These are phyloP conservation scores for Lepiota subincarnata DNA, from an alignment of 768 basidiomycete species.

Conservation along the genomic window DNA sequence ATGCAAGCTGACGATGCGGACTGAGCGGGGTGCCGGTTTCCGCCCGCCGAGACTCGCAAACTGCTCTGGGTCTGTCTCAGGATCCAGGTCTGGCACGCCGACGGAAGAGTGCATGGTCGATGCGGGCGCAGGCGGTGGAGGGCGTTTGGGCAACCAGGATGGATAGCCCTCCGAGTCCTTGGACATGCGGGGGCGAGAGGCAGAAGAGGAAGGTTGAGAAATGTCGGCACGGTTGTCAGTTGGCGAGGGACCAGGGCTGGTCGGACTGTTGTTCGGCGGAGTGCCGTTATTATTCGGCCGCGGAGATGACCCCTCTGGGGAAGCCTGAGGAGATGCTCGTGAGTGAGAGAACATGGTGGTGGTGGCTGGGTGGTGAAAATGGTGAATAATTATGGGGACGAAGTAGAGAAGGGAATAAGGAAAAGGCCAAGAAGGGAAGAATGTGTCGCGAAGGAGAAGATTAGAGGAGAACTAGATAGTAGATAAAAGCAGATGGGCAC, in stretches of 20 bases:
- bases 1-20: slow-evolving; percentile 74
- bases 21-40: slow-evolving; percentile 74
- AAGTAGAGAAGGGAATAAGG: background rate
- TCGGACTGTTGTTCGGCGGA: slow-evolving; percentile 20
- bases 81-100: slow-evolving; percentile 28
- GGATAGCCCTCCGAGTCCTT: slow-evolving; percentile 70
- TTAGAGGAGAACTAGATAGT: background rate
- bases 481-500: slow-evolving; percentile 9
- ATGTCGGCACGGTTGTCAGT: slow-evolving; percentile 15
- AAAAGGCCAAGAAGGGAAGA: background rate
- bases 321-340: slow-evolving; percentile 36
- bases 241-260: slow-evolving; percentile 17
- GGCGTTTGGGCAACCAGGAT: slow-evolving; percentile 78
- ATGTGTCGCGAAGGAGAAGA: slow-evolving; percentile 2
- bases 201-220: slow-evolving; percentile 30
- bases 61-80: slow-evolving; percentile 13
- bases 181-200: slow-evolving; percentile 24
- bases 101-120: slow-evolving; percentile 63
- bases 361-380: no score
- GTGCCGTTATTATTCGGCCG: slow-evolving; percentile 21
- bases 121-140: slow-evolving; percentile 70
- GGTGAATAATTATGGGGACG: slow-evolving; percentile 1
- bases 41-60: slow-evolving; percentile 49
- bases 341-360: slow-evolving; percentile 24
- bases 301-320: slow-evolving; percentile 19